Evolutionary conservation across 768 basidiomycete species (phyloP).

Genomic region (Mycena venus): DNA sequence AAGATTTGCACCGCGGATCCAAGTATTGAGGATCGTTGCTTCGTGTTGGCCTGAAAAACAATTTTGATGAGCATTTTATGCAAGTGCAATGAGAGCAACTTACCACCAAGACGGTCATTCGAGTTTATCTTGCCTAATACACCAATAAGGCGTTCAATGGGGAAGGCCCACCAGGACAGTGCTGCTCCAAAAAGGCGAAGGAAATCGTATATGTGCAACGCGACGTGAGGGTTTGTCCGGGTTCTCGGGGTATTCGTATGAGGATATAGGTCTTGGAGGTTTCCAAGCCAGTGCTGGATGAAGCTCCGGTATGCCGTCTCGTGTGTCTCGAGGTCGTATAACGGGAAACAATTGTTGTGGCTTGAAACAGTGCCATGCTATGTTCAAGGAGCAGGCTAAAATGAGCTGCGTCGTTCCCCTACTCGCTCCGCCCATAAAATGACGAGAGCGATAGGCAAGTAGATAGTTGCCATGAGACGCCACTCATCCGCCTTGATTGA

Average conservation of each 20-base stretch:
- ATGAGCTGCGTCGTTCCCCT: conserved; percentile 1
- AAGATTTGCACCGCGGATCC: too few species aligned
- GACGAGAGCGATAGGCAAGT: too few species aligned
- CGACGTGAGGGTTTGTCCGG: conserved; percentile 3
- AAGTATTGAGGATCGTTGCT: too few species aligned
- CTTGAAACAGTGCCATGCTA: conserved; percentile 44
- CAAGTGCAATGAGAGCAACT: background rate
- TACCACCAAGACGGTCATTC: conserved; percentile 47
- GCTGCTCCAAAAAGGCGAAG: conserved; percentile 49
- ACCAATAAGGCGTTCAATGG: conserved; percentile 53
- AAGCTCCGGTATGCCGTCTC: conserved; percentile 22
- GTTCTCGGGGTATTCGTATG: conserved; percentile 33
- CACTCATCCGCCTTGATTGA: conserved; percentile 54
- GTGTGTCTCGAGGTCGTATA: conserved; percentile 20
- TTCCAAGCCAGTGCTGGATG: conserved; percentile 40
- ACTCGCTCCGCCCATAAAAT: conserved; percentile 43
- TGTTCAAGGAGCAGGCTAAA: conserved; percentile 37
- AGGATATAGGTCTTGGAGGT: conserved; percentile 38
- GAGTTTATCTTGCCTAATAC: conserved; percentile 45
- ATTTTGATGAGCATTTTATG: too few species aligned
- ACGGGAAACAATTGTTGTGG: conserved; percentile 34
- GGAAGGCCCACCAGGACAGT: conserved; percentile 54
- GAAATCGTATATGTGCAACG: conserved; percentile 52
- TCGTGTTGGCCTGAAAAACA: too few species aligned
- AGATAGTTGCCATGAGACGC: conserved; percentile 42